Evolutionary conservation across 441 rosid genomes (phyloP), one percentile per base, ranked within the genome.

Genomic region (Euphorbia neoarborescens): DNA sequence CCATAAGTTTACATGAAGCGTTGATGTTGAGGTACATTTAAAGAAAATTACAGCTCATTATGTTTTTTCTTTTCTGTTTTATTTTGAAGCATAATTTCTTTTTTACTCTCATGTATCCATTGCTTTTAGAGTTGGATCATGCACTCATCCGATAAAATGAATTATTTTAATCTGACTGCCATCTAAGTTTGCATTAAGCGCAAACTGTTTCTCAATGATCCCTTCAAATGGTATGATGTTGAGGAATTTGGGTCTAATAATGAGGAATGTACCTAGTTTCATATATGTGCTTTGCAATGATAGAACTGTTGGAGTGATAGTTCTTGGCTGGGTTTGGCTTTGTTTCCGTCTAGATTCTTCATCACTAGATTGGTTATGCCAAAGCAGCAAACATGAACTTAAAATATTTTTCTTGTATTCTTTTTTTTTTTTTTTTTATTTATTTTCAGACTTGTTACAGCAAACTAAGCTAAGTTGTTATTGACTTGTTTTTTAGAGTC

Each of bases 21-120:
- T 91, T 62, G 22, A 35, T n/a, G 27, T 11, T 61, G 13, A 50
- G 35, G n/a, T 94, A 77, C 37, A 77, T 68, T 28, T 76, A 7
- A 17, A 15, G 59, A 75, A 53, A 15, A 50, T 11, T 40, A 27
- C 62, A 56, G n/a, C 11, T n/a, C 37, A 42, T 19, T 42, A 24
- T 57, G 34, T 53, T 54, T 50, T 5, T 15, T 44, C 50, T 28
- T 58, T 19, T 61, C 12, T 62, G 13, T 65, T n/a, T 24, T 42
- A 35, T 64, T 19, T 65, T 72, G 50, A 46, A 69, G 57, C 34
- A n/a, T 20, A 46, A 34, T 5, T 1, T 22, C 13, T 15, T 25
- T n/a, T 22, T 44, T 48, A 50, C 28, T 22, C 24, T 51, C n/a
- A 22, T 14, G 11, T 37, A 44, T 46, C 30, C 51, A 11, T 35